Base-by-base conservation (phyloP, 202 grass and related monocot species). In the Panicum virgatum region DNA sequence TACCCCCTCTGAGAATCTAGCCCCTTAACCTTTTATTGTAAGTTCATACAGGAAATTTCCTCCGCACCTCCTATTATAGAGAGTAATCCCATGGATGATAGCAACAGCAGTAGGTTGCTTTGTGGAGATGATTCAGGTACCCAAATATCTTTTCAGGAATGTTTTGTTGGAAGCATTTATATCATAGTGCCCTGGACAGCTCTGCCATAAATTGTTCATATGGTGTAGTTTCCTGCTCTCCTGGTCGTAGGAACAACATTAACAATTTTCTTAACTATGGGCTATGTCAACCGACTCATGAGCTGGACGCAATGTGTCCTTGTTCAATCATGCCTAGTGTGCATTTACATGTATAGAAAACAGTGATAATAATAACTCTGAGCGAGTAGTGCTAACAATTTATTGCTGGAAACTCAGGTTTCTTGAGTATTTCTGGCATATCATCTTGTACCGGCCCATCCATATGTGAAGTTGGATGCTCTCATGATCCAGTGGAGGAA, bases 21-120 rank as follows among this genome's bases (percentile, higher is more conserved):
- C 52, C 32, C 36, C 10, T 67, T 75, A 23, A 61, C 57, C 25
- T 71, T 1, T n/a, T 77, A 1, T 66, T 75, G 83, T 30, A 25
- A 80, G 16, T 80, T 12, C 67, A 8, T 36, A 20, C 82, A 93
- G 91, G 74, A 80, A 79, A 83, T 90, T 88, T 66, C 78, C 79
- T 85, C 73, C 45, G 87, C 77, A 23, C 84, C 78, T 23, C 60
- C 70, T 68, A 79, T 85, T 82, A 29, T 67, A 50, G 76, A 61
- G 66, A 84, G 39, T 77, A 77, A 34, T 72, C 45, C 26, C 9
- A 32, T 80, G 19, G 57, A 58, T 50, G 44, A 62, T 40, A 45
- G 27, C 16, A 58, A 62, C 19, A 63, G 30, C 48, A 53, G 37
- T 62, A 66, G 62, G 5, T 48, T 81, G 12, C 19, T 77, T 69